These are phyloP conservation scores for Pichia occidentalis DNA, from an alignment of 805 yeast species.

Conservation along the genomic window DNA sequence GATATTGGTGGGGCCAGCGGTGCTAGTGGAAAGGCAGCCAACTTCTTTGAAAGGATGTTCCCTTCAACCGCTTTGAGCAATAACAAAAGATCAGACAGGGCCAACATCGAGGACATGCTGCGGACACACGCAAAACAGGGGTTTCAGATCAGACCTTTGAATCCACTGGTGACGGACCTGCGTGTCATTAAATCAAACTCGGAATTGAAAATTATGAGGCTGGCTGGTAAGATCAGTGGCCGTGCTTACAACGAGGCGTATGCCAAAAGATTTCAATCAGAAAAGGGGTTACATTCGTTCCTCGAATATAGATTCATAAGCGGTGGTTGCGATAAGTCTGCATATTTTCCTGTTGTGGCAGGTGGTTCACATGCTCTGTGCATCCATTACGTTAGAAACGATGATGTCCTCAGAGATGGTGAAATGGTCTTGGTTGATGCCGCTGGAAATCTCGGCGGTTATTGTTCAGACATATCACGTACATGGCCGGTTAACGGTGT, in stretches of 20 bases:
- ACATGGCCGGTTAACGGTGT: slow-evolving; percentile 87
- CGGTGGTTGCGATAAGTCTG: slow-evolving; percentile 86
- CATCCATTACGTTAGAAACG: slow-evolving; percentile 91
- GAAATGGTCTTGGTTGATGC: slow-evolving; percentile 89
- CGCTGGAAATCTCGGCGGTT: slow-evolving; percentile 89
- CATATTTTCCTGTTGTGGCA: slow-evolving; percentile 95
- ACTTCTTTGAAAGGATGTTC: slow-evolving; percentile 16
- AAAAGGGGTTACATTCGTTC: slow-evolving; percentile 71
- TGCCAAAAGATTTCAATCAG: slow-evolving; percentile 58
- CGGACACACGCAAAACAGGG: slow-evolving; percentile 18
- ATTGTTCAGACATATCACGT: slow-evolving; percentile 91
- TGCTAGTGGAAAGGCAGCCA: slow-evolving; percentile 8
- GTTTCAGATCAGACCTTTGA: slow-evolving; percentile 34
- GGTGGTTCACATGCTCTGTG: slow-evolving; percentile 85
- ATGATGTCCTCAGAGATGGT: slow-evolving; percentile 66
- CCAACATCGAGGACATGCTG: slow-evolving; percentile 17
- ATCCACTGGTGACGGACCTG: slow-evolving; percentile 37
- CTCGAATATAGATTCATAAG: slow-evolving; percentile 75
- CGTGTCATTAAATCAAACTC: slow-evolving; percentile 69
- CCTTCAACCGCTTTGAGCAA: slow-evolving; percentile 15
- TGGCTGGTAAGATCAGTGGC: slow-evolving; percentile 77
- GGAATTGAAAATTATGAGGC: slow-evolving; percentile 74
- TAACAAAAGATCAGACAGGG: slow-evolving; percentile 9
- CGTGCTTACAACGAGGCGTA: slow-evolving; percentile 80
- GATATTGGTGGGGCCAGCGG: slow-evolving; percentile 32